Base-by-base conservation (phyloP, 2,329 filamentous ascomycete species). In the Phaeosphaeria sp. region DNA sequence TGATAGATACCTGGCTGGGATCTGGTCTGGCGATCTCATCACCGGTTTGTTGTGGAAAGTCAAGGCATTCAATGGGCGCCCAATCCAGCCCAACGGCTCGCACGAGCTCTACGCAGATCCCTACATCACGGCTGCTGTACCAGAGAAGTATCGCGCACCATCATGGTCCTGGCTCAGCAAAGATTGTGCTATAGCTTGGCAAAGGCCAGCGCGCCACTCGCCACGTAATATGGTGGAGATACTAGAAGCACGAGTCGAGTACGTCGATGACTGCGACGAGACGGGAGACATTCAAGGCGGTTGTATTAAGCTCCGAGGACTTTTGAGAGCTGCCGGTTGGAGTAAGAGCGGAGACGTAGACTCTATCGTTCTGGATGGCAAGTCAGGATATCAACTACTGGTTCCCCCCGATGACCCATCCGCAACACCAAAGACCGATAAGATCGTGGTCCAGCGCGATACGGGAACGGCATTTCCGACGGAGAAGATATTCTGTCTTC, bases 91-190 rank as follows among this genome's bases (percentile, higher is more conserved):
- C 11, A 55, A 55, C 10, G 53, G 47, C 3, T 55, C 53, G 17
- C 33, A 30, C 9, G 53, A 50, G 3, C 6, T 13, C 3, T 7
- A 36, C 46, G 53, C 47, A 13, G 53, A 50, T 36, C 47, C 53
- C 4, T 46, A n/a, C 46, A 55, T 55, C 39, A 55, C 47, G 17
- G 53, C 53, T n/a, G 48, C 53, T 4, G 17, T 44, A 13, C 36
- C 46, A 11, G 15, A 25, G 30, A 18, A 22, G 11, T 50, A 55
- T 18, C 46, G 53, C 23, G 53, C 53, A 36, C 53, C 53, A 1
- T 50, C 53, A 6, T 55, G 53, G 53, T 55, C 53, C 17, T 50
- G 53, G 53, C 10, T 55, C 20, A 13, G 20, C 22, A 54, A 54
- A 46, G 46, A 55, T 20, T 39, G 46, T 11, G 44, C 36, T 6